Conservation (phyloP, 2,329 filamentous ascomycete genomes). For the Fusarium sororula region DNA sequence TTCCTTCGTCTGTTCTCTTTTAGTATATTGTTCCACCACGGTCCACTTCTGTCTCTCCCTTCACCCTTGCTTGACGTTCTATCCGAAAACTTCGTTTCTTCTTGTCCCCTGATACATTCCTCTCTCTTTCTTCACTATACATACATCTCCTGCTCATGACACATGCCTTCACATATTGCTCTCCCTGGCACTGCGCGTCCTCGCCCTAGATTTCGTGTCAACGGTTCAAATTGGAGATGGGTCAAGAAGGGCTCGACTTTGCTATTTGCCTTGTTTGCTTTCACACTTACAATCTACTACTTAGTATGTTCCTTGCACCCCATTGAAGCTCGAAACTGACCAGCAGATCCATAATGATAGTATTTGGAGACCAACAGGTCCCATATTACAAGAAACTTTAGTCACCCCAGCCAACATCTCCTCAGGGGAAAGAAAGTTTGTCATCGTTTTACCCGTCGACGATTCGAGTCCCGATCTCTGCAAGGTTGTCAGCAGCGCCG, state of each 20-base stretch:
- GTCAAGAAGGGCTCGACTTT: slow-evolving; percentile 13
- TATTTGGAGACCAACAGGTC: slow-evolving; percentile 16
- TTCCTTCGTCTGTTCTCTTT: not conserved
- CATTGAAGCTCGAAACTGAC: not conserved
- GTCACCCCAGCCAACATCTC: slow-evolving; percentile 6
- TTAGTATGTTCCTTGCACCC: slow-evolving; percentile 6
- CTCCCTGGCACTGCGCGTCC: slow-evolving; percentile 27
- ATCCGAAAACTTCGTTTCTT: not conserved
- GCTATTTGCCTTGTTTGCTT: not conserved
- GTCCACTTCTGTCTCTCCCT: slow-evolving; percentile 9
- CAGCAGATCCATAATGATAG: slow-evolving; percentile 31
- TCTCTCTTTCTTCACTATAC: not conserved
- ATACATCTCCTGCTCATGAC: slow-evolving; percentile 8
- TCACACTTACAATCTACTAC: slow-evolving; percentile 19
- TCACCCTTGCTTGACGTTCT: not conserved
- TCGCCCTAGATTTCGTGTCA: slow-evolving; percentile 25
- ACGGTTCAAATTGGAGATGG: slow-evolving; percentile 26
- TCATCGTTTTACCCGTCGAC: slow-evolving; percentile 38
- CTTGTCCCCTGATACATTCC: not conserved
- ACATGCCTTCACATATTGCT: slow-evolving; percentile 25
- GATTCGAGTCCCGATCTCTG: slow-evolving; percentile 43
- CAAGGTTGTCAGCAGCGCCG: slow-evolving; percentile 42
- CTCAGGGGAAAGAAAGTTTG: slow-evolving; percentile 35
- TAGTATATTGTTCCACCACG: not conserved
- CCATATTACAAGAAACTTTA: slow-evolving; percentile 13